Evolutionary conservation across 306 rosid genomes (phyloP).

Genomic region (Alnus glutinosa): DNA sequence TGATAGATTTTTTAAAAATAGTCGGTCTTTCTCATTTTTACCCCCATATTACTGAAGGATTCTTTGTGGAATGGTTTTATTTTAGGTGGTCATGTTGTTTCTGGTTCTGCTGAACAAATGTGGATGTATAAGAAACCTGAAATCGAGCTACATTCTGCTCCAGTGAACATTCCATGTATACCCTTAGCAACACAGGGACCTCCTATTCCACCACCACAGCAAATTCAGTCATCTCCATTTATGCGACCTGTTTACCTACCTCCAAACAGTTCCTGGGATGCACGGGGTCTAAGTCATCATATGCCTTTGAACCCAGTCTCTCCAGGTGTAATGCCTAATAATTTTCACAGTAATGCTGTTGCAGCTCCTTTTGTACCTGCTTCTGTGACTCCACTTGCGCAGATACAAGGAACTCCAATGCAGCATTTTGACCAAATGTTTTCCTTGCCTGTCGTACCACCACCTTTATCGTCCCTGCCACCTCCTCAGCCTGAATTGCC

Average conservation of each 20-base stretch:
- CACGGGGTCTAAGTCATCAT: conserved; percentile 62
- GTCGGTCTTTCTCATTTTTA: neutral
- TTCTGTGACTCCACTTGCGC: conserved; percentile 86
- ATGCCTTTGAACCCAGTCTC: conserved; percentile 58
- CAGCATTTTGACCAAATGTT: conserved; percentile 65
- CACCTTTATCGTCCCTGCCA: conserved; percentile 57
- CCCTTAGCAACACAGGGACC: conserved; percentile 60
- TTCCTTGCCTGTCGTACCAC: conserved; percentile 56
- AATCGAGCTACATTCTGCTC: conserved; percentile 41
- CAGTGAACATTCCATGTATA: conserved; percentile 55
- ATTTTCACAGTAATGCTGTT: conserved; percentile 57
- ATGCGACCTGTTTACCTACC: conserved; percentile 63
- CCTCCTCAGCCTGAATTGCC: conserved; percentile 77
- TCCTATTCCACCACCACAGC: conserved; percentile 69
- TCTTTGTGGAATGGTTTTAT: conserved; percentile 26
- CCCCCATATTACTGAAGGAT: neutral
- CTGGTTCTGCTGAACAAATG: conserved; percentile 34
- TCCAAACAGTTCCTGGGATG: conserved; percentile 83
- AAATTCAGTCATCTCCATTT: conserved; percentile 67
- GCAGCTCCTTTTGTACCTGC: conserved; percentile 75
- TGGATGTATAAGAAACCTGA: conserved; percentile 42
- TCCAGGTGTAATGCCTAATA: conserved; percentile 52
- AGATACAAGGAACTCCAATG: conserved; percentile 66
- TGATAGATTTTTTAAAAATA: neutral
- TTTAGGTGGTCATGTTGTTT: conserved; percentile 32